These are phyloP conservation scores for Digitaria exilis DNA, from an alignment of 202 grass and related monocot genomes.

Conservation along the genomic window DNA sequence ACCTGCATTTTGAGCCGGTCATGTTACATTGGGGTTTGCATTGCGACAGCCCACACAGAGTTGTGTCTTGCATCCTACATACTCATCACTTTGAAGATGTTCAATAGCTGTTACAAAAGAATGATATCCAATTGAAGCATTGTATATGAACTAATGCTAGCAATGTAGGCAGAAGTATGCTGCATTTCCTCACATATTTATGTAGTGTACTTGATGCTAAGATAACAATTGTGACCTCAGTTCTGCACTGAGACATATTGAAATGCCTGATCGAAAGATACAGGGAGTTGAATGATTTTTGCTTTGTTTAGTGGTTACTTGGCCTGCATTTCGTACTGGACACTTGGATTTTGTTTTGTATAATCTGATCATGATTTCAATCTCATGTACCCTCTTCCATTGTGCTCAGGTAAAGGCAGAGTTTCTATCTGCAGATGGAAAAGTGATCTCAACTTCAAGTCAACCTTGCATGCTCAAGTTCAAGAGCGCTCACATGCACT, in stretches of 20 bases:
- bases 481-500: conserved; percentile 86
- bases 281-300: background rate
- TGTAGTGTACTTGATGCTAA: background rate
- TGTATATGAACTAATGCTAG: background rate
- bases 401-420: conserved; percentile 72
- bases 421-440: conserved; percentile 61
- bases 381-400: background rate
- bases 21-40: background rate
- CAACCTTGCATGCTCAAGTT: conserved; percentile 94
- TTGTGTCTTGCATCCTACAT: background rate
- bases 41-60: background rate
- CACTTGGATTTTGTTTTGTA: background rate
- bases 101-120: background rate
- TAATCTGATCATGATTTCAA: background rate
- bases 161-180: background rate
- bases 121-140: background rate
- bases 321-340: background rate
- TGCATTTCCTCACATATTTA: background rate
- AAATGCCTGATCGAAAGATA: conserved; percentile 2
- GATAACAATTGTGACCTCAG: background rate
- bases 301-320: background rate
- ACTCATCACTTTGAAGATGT: background rate
- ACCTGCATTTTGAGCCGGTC: background rate
- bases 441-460: conserved; percentile 56
- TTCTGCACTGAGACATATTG: conserved; percentile 9